These are phyloP conservation scores for Ogataea naganishii DNA, from an alignment of 805 yeast genomes.

Conservation along the genomic window DNA sequence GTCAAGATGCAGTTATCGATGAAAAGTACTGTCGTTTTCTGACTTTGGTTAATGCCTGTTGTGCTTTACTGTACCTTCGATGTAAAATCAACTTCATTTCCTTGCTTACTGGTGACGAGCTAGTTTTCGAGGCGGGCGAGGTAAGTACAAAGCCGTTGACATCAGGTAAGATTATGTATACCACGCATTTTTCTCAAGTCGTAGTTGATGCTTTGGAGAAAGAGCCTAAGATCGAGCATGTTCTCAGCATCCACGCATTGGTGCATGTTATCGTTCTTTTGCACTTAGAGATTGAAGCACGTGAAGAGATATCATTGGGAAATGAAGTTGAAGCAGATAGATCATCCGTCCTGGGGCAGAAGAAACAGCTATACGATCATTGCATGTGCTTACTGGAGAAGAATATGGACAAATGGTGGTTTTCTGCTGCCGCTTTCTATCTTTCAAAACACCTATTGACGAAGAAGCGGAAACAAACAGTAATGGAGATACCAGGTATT, in stretches of 20 bases:
- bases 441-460: constrained; percentile 13
- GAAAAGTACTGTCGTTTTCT: constrained; percentile 10
- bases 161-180: constrained; percentile 10
- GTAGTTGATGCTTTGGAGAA: constrained; percentile 8
- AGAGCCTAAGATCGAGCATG: constrained; percentile 15
- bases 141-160: constrained; percentile 12
- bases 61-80: constrained; percentile 17
- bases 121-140: constrained; percentile 1
- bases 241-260: constrained; percentile 17
- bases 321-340: constrained; percentile 4
- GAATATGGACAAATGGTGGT: constrained; percentile 20
- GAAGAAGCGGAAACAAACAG: constrained; percentile 2
- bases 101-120: constrained; percentile 11
- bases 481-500: no score
- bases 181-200: constrained; percentile 9
- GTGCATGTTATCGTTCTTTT: constrained; percentile 20
- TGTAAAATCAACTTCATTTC: constrained; percentile 21
- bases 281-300: constrained; percentile 17
- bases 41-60: constrained; percentile 11
- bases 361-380: constrained; percentile 7
- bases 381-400: constrained; percentile 11
- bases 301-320: constrained; percentile 7
- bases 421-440: constrained; percentile 20
- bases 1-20: constrained; percentile 6
- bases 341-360: constrained; percentile 6